phyloP scores from a whole-genome alignment of 2,329 filamentous ascomycete genomes.

The Curvularia spicifera region DNA sequence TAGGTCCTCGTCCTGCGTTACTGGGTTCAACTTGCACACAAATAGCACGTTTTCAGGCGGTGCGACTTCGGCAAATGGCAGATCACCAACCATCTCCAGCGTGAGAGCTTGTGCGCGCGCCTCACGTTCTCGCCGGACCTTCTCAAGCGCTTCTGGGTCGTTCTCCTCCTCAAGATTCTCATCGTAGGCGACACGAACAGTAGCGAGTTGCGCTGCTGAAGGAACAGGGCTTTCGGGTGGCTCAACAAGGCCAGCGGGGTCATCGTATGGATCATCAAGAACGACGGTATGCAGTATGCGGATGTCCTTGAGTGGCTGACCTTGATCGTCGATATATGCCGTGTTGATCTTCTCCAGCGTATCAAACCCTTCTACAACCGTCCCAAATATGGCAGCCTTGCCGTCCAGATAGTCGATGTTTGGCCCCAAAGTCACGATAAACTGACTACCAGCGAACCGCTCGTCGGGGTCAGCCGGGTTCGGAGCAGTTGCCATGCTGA shows the following conservation, averaged over 20 bases:
- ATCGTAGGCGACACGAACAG: conserved; percentile 89
- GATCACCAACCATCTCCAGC: conserved; percentile 95
- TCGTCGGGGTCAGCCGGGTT: conserved; percentile 77
- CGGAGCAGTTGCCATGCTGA: conserved; percentile 95
- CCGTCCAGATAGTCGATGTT: conserved; percentile 90
- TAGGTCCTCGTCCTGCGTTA: conserved; percentile 92
- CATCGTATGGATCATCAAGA: conserved; percentile 89
- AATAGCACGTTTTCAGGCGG: conserved; percentile 97
- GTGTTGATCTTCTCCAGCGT: conserved; percentile 91
- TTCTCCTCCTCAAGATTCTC: conserved; percentile 78
- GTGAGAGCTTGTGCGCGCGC: conserved; percentile 93
- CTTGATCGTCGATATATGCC: conserved; percentile 83
- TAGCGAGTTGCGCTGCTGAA: conserved; percentile 83
- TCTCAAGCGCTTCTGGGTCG: conserved; percentile 81
- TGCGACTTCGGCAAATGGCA: conserved; percentile 96
- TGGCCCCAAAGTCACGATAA: conserved; percentile 89
- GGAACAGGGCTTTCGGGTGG: conserved; percentile 82
- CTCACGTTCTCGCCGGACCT: conserved; percentile 82
- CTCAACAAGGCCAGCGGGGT: conserved; percentile 77
- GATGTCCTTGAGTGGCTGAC: conserved; percentile 90
- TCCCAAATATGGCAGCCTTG: conserved; percentile 93
- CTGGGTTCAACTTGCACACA: conserved; percentile 97
- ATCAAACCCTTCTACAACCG: conserved; percentile 95
- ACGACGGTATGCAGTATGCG: conserved; percentile 91
- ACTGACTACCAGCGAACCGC: conserved; percentile 86